Base-by-base conservation (phyloP, 1,284 basidiomycete species). In the Melampsora larici-populina region DNA sequence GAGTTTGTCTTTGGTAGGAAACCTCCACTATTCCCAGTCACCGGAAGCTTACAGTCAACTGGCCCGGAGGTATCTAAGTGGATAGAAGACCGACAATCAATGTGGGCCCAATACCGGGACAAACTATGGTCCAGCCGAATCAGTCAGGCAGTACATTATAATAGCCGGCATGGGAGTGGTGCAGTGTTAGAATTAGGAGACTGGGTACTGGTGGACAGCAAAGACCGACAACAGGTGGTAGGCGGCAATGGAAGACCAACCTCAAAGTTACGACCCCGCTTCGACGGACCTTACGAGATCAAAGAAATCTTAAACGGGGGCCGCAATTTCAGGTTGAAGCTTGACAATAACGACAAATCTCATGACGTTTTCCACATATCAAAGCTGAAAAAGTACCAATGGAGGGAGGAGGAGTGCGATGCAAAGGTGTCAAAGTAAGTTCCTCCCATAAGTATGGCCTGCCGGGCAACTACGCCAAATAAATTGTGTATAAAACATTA, bases 91-190 rank as follows among this genome's bases (percentile, higher is more conserved):
- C 13, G 43, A 21, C 26, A 69, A 24, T 5, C 18, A 6, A 17
- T 40, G 2, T 69, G 67, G 67, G 67, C 43, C 6, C 26, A 46
- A 11, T 43, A 43, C n/a, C 46, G 24, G 1, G 67, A 49, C 17
- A 33, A 24, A 3, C 40, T 69, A 21, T 48, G 36, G 67, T 8
- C 36, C 1, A 69, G 40, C 40, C 36, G 43, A 17, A 29, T 69
- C n/a, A 46, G 33, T 8, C 67, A 69, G 46, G 67, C 67, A 15
- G 26, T 69, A 3, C 67, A 69, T n/a, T n/a, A n/a, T n/a, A n/a
- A n/a, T n/a, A n/a, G n/a, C n/a, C n/a, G n/a, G n/a, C n/a, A n/a
- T n/a, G 48, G 46, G 8, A 31, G 24, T 1, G 17, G 33, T 5
- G 33, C 3, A 8, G 8, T 8, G 4, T 65, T 65, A 6, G 9